Conservation (phyloP, 345 rosid species). For the Lepidium sativum region DNA sequence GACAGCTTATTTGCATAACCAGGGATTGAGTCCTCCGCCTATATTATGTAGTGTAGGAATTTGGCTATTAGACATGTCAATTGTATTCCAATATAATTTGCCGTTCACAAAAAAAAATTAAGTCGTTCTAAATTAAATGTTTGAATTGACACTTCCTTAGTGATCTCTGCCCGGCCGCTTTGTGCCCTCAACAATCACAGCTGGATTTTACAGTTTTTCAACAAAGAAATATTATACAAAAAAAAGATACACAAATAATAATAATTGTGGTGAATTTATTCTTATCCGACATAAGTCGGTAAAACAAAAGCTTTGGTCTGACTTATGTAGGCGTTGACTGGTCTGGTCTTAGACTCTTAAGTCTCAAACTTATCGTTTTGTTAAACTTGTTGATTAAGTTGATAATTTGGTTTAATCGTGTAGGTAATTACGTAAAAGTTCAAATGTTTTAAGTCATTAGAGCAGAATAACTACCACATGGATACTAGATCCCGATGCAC, state of each 20-base stretch:
- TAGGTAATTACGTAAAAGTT: conserved; percentile 2
- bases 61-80: too few relatives aligned
- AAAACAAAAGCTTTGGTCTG: conserved; percentile 23
- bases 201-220: conserved; percentile 8
- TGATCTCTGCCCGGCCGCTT: conserved; percentile 24
- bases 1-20: too few relatives aligned
- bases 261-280: neutral
- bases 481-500: conserved; percentile 3
- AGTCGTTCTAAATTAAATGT: conserved; percentile 24
- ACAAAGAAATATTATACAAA: neutral
- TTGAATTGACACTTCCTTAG: conserved; percentile 29
- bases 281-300: conserved; percentile 28
- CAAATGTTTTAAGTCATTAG: neutral
- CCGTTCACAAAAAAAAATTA: too few relatives aligned
- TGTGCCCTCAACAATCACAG: conserved; percentile 23
- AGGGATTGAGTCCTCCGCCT: too few relatives aligned
- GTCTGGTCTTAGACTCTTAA: conserved; percentile 11
- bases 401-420: neutral
- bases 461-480: neutral
- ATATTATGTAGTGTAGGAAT: too few relatives aligned
- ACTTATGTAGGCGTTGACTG: conserved; percentile 20
- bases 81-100: too few relatives aligned
- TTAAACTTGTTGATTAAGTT: neutral
- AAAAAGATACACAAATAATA: neutral
- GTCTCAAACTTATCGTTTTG: conserved; percentile 4